phyloP scores from a whole-genome alignment of 331 rosid species.

The Saraca asoca region DNA sequence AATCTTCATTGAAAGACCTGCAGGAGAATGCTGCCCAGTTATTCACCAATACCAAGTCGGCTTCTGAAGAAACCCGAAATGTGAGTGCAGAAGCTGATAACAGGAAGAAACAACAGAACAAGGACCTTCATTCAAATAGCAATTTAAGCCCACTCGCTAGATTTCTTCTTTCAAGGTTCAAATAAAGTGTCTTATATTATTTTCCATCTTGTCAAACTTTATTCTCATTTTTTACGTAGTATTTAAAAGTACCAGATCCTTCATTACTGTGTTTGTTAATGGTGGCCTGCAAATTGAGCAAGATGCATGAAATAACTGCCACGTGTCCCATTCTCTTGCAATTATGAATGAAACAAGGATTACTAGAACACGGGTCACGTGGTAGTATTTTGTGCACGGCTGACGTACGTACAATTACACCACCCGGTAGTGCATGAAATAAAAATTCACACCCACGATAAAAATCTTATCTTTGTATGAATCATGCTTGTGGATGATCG shows the following conservation, averaged over 20 bases:
- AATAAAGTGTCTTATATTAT: slow-evolving; percentile 21
- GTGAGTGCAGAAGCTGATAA: slow-evolving; percentile 48
- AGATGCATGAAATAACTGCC: too few species aligned
- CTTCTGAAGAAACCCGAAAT: slow-evolving; percentile 54
- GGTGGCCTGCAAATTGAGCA: too few species aligned
- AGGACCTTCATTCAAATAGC: slow-evolving; percentile 65
- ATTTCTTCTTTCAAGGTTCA: slow-evolving; percentile 93
- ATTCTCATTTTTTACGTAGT: background rate
- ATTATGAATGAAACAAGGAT: too few species aligned
- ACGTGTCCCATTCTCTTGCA: too few species aligned
- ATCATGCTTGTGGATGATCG: slow-evolving; percentile 17
- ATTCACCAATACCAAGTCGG: slow-evolving; percentile 54
- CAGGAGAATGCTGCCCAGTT: slow-evolving; percentile 68
- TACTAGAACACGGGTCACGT: too few species aligned
- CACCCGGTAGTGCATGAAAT: too few species aligned
- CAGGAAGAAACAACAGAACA: slow-evolving; percentile 66
- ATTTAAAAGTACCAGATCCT: slow-evolving; percentile 6
- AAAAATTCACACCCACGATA: background rate
- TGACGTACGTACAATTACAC: too few species aligned
- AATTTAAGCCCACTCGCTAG: slow-evolving; percentile 92
- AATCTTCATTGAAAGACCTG: slow-evolving; percentile 74
- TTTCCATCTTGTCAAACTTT: slow-evolving; percentile 6
- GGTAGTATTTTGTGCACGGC: too few species aligned
- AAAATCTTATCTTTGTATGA: background rate
- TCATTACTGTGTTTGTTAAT: too few species aligned